These are phyloP conservation scores for Capsaspora owczarzaki DNA, from an alignment of 78 protist genomes.

Conservation along the genomic window DNA sequence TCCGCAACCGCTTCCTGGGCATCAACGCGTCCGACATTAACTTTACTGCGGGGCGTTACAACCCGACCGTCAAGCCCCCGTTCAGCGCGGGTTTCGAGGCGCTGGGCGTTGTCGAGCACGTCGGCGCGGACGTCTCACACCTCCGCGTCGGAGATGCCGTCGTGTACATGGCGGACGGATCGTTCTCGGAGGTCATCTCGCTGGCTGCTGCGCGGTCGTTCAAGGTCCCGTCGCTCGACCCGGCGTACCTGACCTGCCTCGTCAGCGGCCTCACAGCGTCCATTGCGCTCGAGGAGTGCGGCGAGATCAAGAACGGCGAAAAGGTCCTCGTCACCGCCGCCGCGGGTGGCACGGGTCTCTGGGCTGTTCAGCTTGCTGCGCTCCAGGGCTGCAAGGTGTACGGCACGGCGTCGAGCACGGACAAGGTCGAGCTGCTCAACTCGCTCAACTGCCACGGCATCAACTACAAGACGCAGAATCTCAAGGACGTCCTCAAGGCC, in stretches of 20 bases:
- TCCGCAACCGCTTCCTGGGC: constrained; percentile 10
- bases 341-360: constrained; percentile 72
- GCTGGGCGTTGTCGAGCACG: constrained; percentile 5
- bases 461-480: constrained; percentile 30
- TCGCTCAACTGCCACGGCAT: constrained; percentile 45
- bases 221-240: neutral
- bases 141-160: constrained; percentile 20
- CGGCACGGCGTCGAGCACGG: constrained; percentile 60
- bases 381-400: constrained; percentile 52
- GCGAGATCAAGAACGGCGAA: constrained; percentile 14
- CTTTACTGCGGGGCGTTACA: constrained; percentile 10
- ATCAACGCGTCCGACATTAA: constrained; percentile 40
- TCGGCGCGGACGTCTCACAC: constrained; percentile 6
- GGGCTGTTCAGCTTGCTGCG: constrained; percentile 53
- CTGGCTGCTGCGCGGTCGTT: neutral
- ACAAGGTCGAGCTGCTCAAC: constrained; percentile 43
- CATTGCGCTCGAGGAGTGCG: constrained; percentile 24
- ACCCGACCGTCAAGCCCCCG: constrained; percentile 36
- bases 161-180: neutral
- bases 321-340: constrained; percentile 67
- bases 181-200: constrained; percentile 9
- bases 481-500: neutral
- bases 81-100: constrained; percentile 43
- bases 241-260: neutral
- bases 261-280: constrained; percentile 41